Evolutionary conservation across 805 yeast genomes (phyloP).

Genomic region (Metschnikowia peoriensis): DNA sequence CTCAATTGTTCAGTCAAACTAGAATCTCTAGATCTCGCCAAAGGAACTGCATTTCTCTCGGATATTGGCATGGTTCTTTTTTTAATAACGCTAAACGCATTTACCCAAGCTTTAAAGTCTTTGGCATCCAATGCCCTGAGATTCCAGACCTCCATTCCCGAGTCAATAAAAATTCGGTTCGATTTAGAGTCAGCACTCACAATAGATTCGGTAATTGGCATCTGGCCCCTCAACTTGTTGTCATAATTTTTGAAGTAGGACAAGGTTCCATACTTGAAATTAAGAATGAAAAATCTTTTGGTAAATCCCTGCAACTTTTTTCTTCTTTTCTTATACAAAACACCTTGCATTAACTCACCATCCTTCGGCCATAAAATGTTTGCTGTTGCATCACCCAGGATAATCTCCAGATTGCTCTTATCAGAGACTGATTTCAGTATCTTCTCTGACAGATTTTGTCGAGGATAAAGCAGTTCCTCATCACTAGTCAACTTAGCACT

Average conservation of each 20-base stretch:
- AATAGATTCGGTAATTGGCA: slow-evolving; percentile 82
- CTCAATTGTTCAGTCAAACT: background rate
- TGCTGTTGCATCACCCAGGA: slow-evolving; percentile 1
- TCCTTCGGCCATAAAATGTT: slow-evolving; percentile 45
- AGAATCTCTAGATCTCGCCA: background rate
- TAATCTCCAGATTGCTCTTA: background rate
- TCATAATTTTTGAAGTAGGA: slow-evolving; percentile 78
- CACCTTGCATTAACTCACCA: slow-evolving; percentile 76
- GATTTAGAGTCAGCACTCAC: slow-evolving; percentile 72
- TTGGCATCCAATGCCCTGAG: slow-evolving; percentile 62
- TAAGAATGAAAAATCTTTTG: slow-evolving; percentile 79
- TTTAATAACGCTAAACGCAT: slow-evolving; percentile 64
- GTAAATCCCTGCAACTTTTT: slow-evolving; percentile 84
- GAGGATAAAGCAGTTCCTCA: background rate
- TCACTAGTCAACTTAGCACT: slow-evolving; percentile 30
- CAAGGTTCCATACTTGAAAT: slow-evolving; percentile 76
- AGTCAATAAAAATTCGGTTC: slow-evolving; percentile 75
- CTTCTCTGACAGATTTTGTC: background rate
- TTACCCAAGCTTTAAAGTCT: slow-evolving; percentile 80
- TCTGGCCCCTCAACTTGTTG: slow-evolving; percentile 80
- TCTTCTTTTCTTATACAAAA: slow-evolving; percentile 72
- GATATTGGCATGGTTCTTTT: slow-evolving; percentile 14
- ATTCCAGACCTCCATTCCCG: slow-evolving; percentile 94
- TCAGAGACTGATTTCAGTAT: background rate
- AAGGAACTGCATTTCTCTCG: background rate